Evolutionary conservation across 2,329 filamentous ascomycete genomes (phyloP), one percentile per base, ranked within the genome.

Genomic region (Fusarium palustre): DNA sequence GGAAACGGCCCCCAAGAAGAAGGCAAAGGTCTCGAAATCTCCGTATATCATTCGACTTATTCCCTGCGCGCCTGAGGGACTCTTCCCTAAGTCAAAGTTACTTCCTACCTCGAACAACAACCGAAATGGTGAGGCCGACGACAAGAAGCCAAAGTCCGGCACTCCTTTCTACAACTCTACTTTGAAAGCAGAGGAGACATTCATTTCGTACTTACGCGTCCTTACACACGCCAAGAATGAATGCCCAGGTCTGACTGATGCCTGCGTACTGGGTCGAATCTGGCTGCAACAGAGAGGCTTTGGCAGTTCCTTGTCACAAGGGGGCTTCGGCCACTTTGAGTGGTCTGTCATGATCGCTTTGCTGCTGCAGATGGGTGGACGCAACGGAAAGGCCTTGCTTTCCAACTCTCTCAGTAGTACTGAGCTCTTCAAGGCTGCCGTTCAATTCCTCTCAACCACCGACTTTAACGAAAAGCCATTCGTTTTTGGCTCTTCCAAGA

Each of bases 291-390:
- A 98, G 79, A 88, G 95, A 57, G 94, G 94, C 0, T 92, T 97
- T 70, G 86, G 86, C 18, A 87, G 92, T 45, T 82, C 86, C 24
- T 79, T 94, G n/a, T 85, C 88, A 3, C 82, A 85, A 43, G 95
- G 96, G 45, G 96, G 96, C 0, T 97, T 99, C 77, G 96, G 96
- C 5, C 89, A 93, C 70, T 97, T 97, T 69, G 96, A 99, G 77
- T 98, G 93, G 93, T 87, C 92, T 1, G 82, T 88, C n/a, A 82
- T 96, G 49, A 87, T 94, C 76, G 92, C 94, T 33, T 83, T 97
- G 16, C 82, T 98, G 3, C 84, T 98, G 42, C 90, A 93, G 77
- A 88, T 88, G n/a, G 92, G 92, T 28, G 91, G 90, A 9, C 86
- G 88, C 9, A 90, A 90, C 63, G 91, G 92, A 3, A 87, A 89